These are phyloP conservation scores for Coleophoma crateriformis DNA, from an alignment of 2,329 filamentous ascomycete species.

Conservation along the genomic window DNA sequence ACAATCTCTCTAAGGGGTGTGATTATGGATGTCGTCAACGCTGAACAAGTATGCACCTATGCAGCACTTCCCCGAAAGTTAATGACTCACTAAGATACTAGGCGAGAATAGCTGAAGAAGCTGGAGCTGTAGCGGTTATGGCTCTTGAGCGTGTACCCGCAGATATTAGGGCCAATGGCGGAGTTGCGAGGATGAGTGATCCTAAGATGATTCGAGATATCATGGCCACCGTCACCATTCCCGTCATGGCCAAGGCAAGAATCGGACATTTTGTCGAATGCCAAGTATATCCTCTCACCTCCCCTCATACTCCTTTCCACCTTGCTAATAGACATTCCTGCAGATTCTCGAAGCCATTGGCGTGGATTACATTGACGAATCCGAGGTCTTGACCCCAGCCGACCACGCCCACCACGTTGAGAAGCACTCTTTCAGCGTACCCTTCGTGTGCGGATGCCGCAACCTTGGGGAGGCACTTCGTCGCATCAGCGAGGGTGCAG, in stretches of 20 bases:
- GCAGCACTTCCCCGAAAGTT: background rate
- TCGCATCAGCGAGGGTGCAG: slow-evolving; percentile 86
- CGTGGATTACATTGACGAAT: slow-evolving; percentile 98
- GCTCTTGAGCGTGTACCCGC: slow-evolving; percentile 95
- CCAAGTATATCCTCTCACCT: slow-evolving; percentile 46
- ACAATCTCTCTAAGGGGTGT: slow-evolving; percentile 53
- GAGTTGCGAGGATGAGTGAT: slow-evolving; percentile 96
- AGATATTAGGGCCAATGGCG: slow-evolving; percentile 87
- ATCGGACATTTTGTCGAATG: slow-evolving; percentile 98
- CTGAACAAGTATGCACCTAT: slow-evolving; percentile 57
- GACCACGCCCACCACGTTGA: slow-evolving; percentile 89
- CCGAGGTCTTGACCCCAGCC: slow-evolving; percentile 92
- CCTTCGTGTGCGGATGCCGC: slow-evolving; percentile 95
- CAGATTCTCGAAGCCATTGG: slow-evolving; percentile 91
- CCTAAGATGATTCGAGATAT: slow-evolving; percentile 93
- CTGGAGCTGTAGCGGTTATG: slow-evolving; percentile 95
- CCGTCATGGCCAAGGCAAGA: slow-evolving; percentile 97
- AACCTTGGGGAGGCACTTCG: slow-evolving; percentile 91
- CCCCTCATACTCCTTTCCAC: background rate
- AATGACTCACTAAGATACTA: slow-evolving; percentile 29
- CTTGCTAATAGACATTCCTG: no score
- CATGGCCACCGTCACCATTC: slow-evolving; percentile 90
- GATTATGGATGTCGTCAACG: slow-evolving; percentile 98
- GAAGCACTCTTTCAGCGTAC: slow-evolving; percentile 75
- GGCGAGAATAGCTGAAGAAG: slow-evolving; percentile 95